Percentiles rank a stretch among this genome's conserved stretches.
Evolutionary conservation across 23 red algal genomes (phyloP).

Genomic region (Gracilaria caudata): DNA sequence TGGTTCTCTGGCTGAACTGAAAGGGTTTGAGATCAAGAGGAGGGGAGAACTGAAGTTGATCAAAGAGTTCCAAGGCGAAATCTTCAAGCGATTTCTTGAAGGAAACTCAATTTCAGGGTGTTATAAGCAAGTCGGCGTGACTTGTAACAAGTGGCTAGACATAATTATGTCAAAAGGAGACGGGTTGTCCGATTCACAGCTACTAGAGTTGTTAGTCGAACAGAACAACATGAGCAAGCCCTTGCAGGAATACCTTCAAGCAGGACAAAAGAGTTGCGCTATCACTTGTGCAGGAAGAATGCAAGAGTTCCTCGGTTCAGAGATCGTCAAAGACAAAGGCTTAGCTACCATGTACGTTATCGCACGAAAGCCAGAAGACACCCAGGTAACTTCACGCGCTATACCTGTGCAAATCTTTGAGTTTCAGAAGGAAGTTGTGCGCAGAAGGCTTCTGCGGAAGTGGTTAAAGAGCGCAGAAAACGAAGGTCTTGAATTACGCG

Average conservation of each 20-base stretch:
- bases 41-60: constrained; percentile 98
- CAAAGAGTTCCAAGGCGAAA: constrained; percentile 96
- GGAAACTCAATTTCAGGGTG: constrained; percentile 65
- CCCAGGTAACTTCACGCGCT: constrained; percentile 88
- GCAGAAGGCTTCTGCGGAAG: constrained; percentile 66
- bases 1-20: constrained; percentile 90
- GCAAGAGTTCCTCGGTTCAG: constrained; percentile 82
- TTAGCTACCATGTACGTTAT: constrained; percentile 91
- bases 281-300: constrained; percentile 96
- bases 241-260: constrained; percentile 81
- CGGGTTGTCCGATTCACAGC: constrained; percentile 70
- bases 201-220: constrained; percentile 90
- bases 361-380: constrained; percentile 71
- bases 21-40: constrained; percentile 99
- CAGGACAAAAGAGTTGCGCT: constrained; percentile 87
- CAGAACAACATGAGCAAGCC: constrained; percentile 98
- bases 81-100: constrained; percentile 87
- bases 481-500: constrained; percentile 62
- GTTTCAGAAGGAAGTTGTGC: constrained; percentile 51
- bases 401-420: constrained; percentile 95
- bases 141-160: constrained; percentile 90
- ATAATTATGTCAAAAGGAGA: constrained; percentile 83
- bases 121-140: constrained; percentile 78
- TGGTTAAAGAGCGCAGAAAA: constrained; percentile 77
- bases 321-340: constrained; percentile 86